A percentile compares a stretch with the other conserved stretches of the same genome.
Conservation (phyloP, 768 basidiomycete species). For the Mycena kentingensis region DNA sequence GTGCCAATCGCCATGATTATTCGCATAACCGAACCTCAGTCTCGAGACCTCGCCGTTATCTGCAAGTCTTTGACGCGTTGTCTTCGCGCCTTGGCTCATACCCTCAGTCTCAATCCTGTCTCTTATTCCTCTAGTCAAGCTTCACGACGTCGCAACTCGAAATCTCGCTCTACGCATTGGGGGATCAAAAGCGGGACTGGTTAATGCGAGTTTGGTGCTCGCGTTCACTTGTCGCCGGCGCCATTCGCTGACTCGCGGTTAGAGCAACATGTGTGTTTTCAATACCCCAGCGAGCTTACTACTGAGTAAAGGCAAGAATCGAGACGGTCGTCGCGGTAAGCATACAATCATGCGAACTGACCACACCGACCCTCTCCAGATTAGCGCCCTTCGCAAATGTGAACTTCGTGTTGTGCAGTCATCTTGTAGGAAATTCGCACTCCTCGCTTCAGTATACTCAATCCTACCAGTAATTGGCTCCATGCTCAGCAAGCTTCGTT, state of each 20-base stretch:
- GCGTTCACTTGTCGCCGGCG: not conserved
- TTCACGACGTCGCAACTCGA: slow-evolving; percentile 76
- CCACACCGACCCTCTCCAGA: slow-evolving; percentile 39
- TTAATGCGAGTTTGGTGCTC: slow-evolving; percentile 79
- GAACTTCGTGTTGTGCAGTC: slow-evolving; percentile 82
- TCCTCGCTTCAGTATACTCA: not conserved
- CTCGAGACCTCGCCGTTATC: slow-evolving; percentile 10
- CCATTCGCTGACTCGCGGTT: slow-evolving; percentile 1
- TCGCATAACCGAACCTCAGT: slow-evolving; percentile 8
- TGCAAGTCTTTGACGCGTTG: slow-evolving; percentile 1
- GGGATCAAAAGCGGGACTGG: slow-evolving; percentile 71
- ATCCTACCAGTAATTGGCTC: slow-evolving; percentile 69
- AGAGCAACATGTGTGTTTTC: slow-evolving; percentile 65
- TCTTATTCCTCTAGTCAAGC: slow-evolving; percentile 46
- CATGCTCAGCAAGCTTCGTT: slow-evolving; percentile 76
- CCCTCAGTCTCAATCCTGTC: slow-evolving; percentile 51
- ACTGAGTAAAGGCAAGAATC: slow-evolving; percentile 38
- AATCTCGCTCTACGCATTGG: slow-evolving; percentile 78
- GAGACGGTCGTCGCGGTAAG: slow-evolving; percentile 74
- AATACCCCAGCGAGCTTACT: slow-evolving; percentile 6
- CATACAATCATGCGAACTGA: slow-evolving; percentile 7
- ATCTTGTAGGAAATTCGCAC: slow-evolving; percentile 52
- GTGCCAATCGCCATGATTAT: slow-evolving; percentile 16
- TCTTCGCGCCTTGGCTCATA: not conserved
- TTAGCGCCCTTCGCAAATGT: slow-evolving; percentile 81